Evolutionary conservation across 2,329 filamentous ascomycete species (phyloP).

Genomic region (Orbilia quercus): DNA sequence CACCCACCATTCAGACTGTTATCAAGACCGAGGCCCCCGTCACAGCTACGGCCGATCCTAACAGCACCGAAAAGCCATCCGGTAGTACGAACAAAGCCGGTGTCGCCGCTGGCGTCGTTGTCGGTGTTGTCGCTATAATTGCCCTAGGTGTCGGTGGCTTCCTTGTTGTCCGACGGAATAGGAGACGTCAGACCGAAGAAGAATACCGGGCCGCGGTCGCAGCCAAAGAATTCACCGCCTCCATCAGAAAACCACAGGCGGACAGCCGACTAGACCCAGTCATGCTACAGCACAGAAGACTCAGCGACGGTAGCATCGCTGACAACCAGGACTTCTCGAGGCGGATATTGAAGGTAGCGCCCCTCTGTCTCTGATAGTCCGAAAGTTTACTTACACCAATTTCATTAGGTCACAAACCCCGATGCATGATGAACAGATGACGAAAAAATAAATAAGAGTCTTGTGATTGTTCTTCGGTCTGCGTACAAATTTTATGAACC

Average conservation of each 20-base stretch:
- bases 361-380: neutral
- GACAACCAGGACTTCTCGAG: slow-evolving; percentile 97
- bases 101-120: slow-evolving; percentile 87
- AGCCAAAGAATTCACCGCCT: slow-evolving; percentile 74
- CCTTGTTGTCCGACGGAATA: slow-evolving; percentile 79
- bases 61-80: slow-evolving; percentile 58
- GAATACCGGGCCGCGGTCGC: slow-evolving; percentile 84
- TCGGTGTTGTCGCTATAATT: slow-evolving; percentile 78
- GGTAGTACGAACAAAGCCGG: slow-evolving; percentile 77
- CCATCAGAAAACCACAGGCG: slow-evolving; percentile 69
- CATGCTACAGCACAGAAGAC: slow-evolving; percentile 81
- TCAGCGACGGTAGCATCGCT: slow-evolving; percentile 95
- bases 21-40: slow-evolving; percentile 57
- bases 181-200: slow-evolving; percentile 81
- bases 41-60: slow-evolving; percentile 35
- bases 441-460: slow-evolving; percentile 22
- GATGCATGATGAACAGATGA: slow-evolving; percentile 49
- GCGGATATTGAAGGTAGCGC: slow-evolving; percentile 85
- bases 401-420: slow-evolving; percentile 50
- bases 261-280: slow-evolving; percentile 87
- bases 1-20: slow-evolving; percentile 57
- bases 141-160: slow-evolving; percentile 76
- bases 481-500: slow-evolving; percentile 1
- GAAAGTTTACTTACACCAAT: neutral
- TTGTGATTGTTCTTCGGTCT: slow-evolving; percentile 44